These are phyloP conservation scores for Boletellus deceptivus DNA, from an alignment of 1,284 basidiomycete genomes.

Conservation along the genomic window DNA sequence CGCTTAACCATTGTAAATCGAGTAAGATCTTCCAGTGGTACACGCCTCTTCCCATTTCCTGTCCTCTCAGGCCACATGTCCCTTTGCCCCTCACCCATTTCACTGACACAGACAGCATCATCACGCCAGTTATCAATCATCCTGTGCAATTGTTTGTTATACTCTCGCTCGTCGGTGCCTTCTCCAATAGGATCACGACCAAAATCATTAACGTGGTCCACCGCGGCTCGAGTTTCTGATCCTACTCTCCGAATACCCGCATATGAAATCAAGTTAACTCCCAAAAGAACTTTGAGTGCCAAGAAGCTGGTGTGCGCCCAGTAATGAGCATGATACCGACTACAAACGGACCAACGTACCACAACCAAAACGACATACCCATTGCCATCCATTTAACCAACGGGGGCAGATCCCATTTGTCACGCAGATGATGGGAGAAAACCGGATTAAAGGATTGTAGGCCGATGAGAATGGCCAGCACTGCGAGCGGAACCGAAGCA, in stretches of 20 bases:
- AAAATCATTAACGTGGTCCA: slow-evolving; percentile 79
- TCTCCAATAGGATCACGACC: slow-evolving; percentile 86
- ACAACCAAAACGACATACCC: slow-evolving; percentile 75
- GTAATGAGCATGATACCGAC: neutral
- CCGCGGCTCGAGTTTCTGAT: slow-evolving; percentile 72
- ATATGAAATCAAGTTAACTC: slow-evolving; percentile 82
- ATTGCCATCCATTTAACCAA: slow-evolving; percentile 66
- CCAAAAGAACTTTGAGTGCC: slow-evolving; percentile 85
- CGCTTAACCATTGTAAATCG: slow-evolving; percentile 93
- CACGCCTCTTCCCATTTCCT: slow-evolving; percentile 53
- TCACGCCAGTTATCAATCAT: slow-evolving; percentile 69
- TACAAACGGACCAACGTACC: slow-evolving; percentile 45
- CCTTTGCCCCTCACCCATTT: slow-evolving; percentile 56
- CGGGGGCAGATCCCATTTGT: slow-evolving; percentile 36
- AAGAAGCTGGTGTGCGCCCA: slow-evolving; percentile 53
- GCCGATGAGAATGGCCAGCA: slow-evolving; percentile 85
- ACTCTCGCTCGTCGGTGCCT: slow-evolving; percentile 80
- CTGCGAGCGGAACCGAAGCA: slow-evolving; percentile 88
- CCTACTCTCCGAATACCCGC: slow-evolving; percentile 72
- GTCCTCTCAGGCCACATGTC: slow-evolving; percentile 19
- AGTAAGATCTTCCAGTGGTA: slow-evolving; percentile 82
- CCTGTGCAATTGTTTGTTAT: slow-evolving; percentile 76
- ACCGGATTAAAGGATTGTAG: slow-evolving; percentile 76
- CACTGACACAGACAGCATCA: slow-evolving; percentile 63
- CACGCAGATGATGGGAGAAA: slow-evolving; percentile 46